A percentile compares a stretch with the other conserved stretches of the same genome.
Conservation (phyloP, 2,329 filamentous ascomycete genomes). For the Exophiala sideris region DNA sequence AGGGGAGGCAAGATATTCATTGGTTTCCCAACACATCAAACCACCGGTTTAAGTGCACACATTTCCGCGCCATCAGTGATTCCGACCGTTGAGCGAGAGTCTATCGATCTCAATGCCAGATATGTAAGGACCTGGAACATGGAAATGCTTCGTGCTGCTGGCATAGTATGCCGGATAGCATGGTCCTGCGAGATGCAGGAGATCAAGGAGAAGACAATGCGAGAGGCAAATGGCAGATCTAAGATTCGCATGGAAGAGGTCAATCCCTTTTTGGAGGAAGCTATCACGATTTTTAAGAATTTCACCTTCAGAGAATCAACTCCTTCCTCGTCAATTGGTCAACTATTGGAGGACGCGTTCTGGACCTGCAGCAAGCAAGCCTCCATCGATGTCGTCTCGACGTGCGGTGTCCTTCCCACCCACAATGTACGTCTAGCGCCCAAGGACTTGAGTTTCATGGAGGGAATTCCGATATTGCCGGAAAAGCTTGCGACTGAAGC, state of each 20-base stretch:
- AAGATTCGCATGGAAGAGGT: conserved; percentile 64
- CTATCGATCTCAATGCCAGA: conserved; percentile 91
- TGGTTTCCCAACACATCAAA: conserved; percentile 95
- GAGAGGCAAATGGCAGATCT: conserved; percentile 42
- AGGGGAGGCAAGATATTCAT: conserved; percentile 94
- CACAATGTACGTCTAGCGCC: conserved; percentile 73
- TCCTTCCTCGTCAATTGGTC: conserved; percentile 75
- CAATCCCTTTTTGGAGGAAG: conserved; percentile 67
- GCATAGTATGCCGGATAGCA: conserved; percentile 82
- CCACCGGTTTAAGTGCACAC: conserved; percentile 88
- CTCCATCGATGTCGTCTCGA: conserved; percentile 83
- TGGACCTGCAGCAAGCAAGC: conserved; percentile 86
- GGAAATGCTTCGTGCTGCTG: conserved; percentile 85
- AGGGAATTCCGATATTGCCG: conserved; percentile 82
- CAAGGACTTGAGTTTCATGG: conserved; percentile 72
- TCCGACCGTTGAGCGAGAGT: conserved; percentile 93
- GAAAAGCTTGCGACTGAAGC: conserved; percentile 66
- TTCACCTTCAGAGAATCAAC: conserved; percentile 90
- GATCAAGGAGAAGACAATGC: conserved; percentile 59
- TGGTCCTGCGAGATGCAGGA: conserved; percentile 84
- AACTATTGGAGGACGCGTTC: conserved; percentile 89
- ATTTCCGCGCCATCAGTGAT: conserved; percentile 95
- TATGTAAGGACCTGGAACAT: conserved; percentile 95
- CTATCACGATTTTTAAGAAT: conserved; percentile 77
- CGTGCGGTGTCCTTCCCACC: conserved; percentile 79